A percentile compares a stretch with the other conserved stretches of the same genome.
These are phyloP conservation scores for Sarcodon sp. DNA, from an alignment of 768 basidiomycete genomes.

Conservation along the genomic window DNA sequence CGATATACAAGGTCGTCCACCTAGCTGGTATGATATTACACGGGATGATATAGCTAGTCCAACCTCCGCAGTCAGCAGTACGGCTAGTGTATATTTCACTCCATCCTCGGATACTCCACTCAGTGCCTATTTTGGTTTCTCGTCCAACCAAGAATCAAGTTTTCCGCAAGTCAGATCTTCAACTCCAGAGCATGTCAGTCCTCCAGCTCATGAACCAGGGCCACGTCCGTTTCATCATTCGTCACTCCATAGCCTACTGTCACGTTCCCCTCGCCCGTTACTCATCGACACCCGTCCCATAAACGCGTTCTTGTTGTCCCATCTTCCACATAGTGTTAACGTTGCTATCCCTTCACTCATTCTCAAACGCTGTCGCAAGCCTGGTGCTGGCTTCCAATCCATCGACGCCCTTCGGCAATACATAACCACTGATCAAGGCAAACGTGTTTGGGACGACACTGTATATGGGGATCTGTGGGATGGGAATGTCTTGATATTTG, in stretches of 20 bases:
- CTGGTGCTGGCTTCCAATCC: constrained; percentile 51
- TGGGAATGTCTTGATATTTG: constrained; percentile 65
- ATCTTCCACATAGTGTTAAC: constrained; percentile 63
- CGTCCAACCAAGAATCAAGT: neutral
- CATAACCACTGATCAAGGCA: constrained; percentile 69
- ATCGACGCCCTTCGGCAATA: constrained; percentile 66
- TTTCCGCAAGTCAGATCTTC: neutral
- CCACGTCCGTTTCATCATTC: constrained; percentile 24
- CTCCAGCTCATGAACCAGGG: constrained; percentile 5
- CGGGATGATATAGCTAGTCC: constrained; percentile 23
- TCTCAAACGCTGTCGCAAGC: constrained; percentile 71
- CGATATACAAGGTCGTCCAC: constrained; percentile 11
- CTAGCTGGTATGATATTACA: constrained; percentile 16
- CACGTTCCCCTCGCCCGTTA: constrained; percentile 37
- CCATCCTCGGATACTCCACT: constrained; percentile 28
- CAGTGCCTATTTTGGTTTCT: constrained; percentile 17
- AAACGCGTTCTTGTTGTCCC: constrained; percentile 48
- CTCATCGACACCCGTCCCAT: constrained; percentile 77
- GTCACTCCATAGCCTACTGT: constrained; percentile 22
- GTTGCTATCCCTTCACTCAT: constrained; percentile 85
- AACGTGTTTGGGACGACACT: constrained; percentile 55
- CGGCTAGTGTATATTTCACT: constrained; percentile 35
- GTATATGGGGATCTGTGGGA: constrained; percentile 51
- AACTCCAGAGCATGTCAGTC: neutral
- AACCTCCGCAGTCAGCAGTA: constrained; percentile 22